Conservation (phyloP, 2,329 filamentous ascomycete species). For the Penicillium polonicum region DNA sequence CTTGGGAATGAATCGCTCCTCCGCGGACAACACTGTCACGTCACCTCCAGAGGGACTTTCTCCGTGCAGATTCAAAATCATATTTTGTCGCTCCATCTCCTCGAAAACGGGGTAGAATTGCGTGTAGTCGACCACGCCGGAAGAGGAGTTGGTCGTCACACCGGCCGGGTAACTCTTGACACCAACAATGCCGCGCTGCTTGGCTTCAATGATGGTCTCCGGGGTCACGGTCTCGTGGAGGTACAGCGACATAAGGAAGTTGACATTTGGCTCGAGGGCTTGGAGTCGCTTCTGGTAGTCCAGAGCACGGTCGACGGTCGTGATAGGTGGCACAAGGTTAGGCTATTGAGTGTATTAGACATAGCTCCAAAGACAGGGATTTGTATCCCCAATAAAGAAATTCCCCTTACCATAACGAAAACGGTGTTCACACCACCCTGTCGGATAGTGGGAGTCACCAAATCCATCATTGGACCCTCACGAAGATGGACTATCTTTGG, state of each 20-base stretch:
- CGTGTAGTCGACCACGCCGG: constrained; percentile 47
- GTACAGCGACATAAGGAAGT: constrained; percentile 73
- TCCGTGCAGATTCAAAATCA: constrained; percentile 92
- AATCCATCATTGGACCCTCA: constrained; percentile 62
- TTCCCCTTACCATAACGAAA: constrained; percentile 50
- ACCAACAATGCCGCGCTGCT: constrained; percentile 69
- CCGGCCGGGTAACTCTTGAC: constrained; percentile 49
- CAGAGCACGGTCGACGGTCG: constrained; percentile 61
- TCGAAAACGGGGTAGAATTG: constrained; percentile 64
- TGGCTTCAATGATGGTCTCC: constrained; percentile 70
- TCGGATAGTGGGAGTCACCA: constrained; percentile 55
- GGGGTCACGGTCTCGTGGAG: constrained; percentile 64
- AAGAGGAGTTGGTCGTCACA: constrained; percentile 59
- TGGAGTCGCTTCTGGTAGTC: constrained; percentile 64
- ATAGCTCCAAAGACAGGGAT: constrained; percentile 22
- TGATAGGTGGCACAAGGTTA: constrained; percentile 64
- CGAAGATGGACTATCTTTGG: constrained; percentile 60
- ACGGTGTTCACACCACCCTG: constrained; percentile 66
- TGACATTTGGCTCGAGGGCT: constrained; percentile 60
- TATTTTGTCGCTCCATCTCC: constrained; percentile 80
- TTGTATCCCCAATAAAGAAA: constrained; percentile 33
- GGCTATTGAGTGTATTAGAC: constrained; percentile 47
- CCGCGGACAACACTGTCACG: constrained; percentile 65
- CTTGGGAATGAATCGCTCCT: constrained; percentile 77
- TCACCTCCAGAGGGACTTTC: constrained; percentile 51